Evolutionary conservation across 441 rosid genomes (phyloP).

Genomic region (Aleurites moluccanus): DNA sequence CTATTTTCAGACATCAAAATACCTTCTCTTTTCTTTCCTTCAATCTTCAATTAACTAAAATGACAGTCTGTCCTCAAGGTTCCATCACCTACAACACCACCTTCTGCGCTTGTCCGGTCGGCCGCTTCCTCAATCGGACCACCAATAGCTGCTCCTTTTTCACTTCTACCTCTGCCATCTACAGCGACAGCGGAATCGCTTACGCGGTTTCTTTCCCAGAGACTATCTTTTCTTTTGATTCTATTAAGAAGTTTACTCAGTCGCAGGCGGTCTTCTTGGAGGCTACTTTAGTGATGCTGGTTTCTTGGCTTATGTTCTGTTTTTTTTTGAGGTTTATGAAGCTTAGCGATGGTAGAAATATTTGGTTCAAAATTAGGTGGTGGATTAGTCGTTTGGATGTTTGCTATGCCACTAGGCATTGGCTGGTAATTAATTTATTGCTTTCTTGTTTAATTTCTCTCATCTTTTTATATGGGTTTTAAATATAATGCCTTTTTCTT

Average conservation of each 20-base stretch:
- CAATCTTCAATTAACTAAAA: neutral
- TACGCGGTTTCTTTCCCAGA: constrained; percentile 50
- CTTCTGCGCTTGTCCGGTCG: constrained; percentile 72
- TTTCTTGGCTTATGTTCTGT: constrained; percentile 82
- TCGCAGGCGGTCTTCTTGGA: constrained; percentile 96
- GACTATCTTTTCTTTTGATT: constrained; percentile 69
- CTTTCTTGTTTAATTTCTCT: neutral
- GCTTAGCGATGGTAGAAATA: constrained; percentile 66
- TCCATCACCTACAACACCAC: constrained; percentile 59
- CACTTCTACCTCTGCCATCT: constrained; percentile 38
- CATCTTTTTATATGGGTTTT: neutral
- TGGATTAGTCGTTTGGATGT: constrained; percentile 90
- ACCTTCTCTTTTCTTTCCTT: neutral
- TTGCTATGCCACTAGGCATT: constrained; percentile 94
- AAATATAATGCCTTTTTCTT: neutral
- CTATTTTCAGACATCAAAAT: neutral
- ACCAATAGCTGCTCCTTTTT: constrained; percentile 47
- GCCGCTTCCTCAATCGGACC: constrained; percentile 50
- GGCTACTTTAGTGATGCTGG: constrained; percentile 69
- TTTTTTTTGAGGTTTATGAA: constrained; percentile 69
- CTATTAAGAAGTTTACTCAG: constrained; percentile 75
- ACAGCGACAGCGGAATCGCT: constrained; percentile 46
- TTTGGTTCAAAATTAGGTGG: constrained; percentile 88
- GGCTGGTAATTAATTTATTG: constrained; percentile 66
- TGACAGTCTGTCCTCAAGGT: constrained; percentile 52